Conservation (phyloP, 1,284 basidiomycete genomes). For the Inonotus obliquus region DNA sequence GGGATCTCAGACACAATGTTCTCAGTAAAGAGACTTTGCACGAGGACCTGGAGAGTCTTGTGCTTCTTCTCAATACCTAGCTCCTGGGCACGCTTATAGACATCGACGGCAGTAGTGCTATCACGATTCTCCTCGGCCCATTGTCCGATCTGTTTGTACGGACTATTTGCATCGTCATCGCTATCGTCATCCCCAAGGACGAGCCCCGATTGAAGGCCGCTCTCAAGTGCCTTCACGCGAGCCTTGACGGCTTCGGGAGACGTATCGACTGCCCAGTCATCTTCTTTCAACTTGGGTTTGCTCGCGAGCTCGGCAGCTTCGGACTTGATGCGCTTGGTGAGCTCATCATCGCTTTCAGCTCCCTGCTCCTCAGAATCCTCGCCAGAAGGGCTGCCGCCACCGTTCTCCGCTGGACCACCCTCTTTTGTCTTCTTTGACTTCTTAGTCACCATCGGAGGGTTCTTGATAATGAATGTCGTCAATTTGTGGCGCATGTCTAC, state of each 20-base stretch:
- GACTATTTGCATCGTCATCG: constrained; percentile 84
- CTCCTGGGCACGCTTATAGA: constrained; percentile 90
- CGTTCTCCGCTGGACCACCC: constrained; percentile 31
- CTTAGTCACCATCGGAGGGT: constrained; percentile 87
- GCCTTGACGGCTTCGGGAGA: constrained; percentile 89
- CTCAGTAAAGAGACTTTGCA: constrained; percentile 83
- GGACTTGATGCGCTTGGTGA: constrained; percentile 80
- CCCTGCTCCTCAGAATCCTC: constrained; percentile 50
- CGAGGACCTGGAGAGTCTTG: constrained; percentile 83
- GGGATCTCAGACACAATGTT: constrained; percentile 73
- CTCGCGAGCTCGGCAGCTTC: constrained; percentile 76
- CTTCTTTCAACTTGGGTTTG: constrained; percentile 57
- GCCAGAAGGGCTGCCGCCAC: constrained; percentile 30
- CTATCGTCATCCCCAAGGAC: constrained; percentile 78
- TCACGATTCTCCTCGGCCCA: constrained; percentile 85
- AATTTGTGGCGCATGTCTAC: constrained; percentile 99
- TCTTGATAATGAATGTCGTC: constrained; percentile 95
- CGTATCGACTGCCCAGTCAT: constrained; percentile 90
- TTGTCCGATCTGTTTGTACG: constrained; percentile 78
- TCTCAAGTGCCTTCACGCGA: constrained; percentile 77
- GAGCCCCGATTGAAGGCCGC: constrained; percentile 51
- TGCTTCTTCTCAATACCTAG: constrained; percentile 95
- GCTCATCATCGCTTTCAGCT: constrained; percentile 71
- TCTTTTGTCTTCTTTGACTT: constrained; percentile 68
- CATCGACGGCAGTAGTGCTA: constrained; percentile 52